These are phyloP conservation scores for Mimosa bimucronata DNA, from an alignment of 306 rosid genomes.

Conservation along the genomic window DNA sequence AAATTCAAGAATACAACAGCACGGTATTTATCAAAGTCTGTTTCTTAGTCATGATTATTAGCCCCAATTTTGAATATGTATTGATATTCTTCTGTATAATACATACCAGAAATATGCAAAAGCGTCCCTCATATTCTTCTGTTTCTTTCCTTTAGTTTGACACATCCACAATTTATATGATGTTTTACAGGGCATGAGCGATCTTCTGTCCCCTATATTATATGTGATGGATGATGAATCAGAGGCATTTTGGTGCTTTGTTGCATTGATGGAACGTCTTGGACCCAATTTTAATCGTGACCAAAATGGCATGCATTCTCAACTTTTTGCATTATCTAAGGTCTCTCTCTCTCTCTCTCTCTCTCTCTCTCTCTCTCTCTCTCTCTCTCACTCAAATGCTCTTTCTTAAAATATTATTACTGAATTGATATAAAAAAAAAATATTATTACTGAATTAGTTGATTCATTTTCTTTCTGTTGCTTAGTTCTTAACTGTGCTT, in stretches of 20 bases:
- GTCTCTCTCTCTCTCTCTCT: slow-evolving; percentile 52
- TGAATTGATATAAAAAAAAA: too few relatives aligned
- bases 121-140: neutral
- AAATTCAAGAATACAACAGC: too few relatives aligned
- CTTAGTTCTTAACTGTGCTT: slow-evolving; percentile 5
- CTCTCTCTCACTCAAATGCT: neutral
- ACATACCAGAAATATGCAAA: neutral
- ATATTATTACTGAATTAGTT: neutral
- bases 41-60: neutral
- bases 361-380: slow-evolving; percentile 39
- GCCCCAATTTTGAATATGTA: neutral
- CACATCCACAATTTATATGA: neutral
- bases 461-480: neutral
- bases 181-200: slow-evolving; percentile 90
- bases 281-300: slow-evolving; percentile 99
- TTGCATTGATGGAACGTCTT: slow-evolving; percentile 87
- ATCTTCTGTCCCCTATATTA: slow-evolving; percentile 91
- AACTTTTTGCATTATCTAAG: slow-evolving; percentile 95
- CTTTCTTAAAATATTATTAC: too few relatives aligned
- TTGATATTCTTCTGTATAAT: neutral
- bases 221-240: slow-evolving; percentile 88
- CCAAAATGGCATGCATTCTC: slow-evolving; percentile 99
- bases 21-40: too few relatives aligned
- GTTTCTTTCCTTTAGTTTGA: neutral
- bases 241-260: slow-evolving; percentile 96